Evolutionary conservation across 345 rosid genomes (phyloP), one percentile per base, ranked within the genome.

Genomic region (Citrus mangshanensis): DNA sequence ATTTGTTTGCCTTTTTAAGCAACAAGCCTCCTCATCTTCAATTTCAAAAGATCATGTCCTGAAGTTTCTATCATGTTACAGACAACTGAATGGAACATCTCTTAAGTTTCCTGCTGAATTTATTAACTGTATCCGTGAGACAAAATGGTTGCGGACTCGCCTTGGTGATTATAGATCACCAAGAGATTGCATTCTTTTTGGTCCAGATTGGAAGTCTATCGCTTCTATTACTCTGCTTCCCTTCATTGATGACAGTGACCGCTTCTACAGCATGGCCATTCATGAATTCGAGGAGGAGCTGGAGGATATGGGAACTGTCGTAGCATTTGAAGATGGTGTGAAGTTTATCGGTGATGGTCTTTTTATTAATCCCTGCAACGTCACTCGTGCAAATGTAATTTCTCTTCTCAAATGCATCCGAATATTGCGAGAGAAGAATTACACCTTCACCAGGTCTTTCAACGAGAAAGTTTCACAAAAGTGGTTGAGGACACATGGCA

Each of bases 401-500:
- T 82, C 94, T 4, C 82, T 92, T 70, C 77, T 94, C 1, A 59
- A 83, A 66, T 89, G 92, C 87, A 70, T 89, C 74, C 61, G 75
- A 7, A 73, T 85, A 78, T 55, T 79, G 72, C 32, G 81, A 46
- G 55, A 83, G 58, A 79, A 65, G 37, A 61, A 59, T 24, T 32
- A 51, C 38, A 9, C 84, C 27, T 80, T 92, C 13, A 14, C 77
- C 89, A 0, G 63, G 40, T 76, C 80, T 5, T 86, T 91, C 69
- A 4, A 27, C 51, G 42, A 65, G 13, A 84, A 80, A 22, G 81
- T 82, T 66, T 84, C 95, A 35, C 59, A 61, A 28, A 77, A 82
- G 19, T 91, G 95, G 97, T 65, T 94, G 54, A 94, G 84, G 88
- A 89, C 92, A 18, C 68, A 75, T 72, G 74, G 35, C 38, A 93